A percentile compares a stretch with the other conserved stretches of the same genome.
Evolutionary conservation across 2,329 filamentous ascomycete species (phyloP).

Genomic region (Epicoccum nigrum): DNA sequence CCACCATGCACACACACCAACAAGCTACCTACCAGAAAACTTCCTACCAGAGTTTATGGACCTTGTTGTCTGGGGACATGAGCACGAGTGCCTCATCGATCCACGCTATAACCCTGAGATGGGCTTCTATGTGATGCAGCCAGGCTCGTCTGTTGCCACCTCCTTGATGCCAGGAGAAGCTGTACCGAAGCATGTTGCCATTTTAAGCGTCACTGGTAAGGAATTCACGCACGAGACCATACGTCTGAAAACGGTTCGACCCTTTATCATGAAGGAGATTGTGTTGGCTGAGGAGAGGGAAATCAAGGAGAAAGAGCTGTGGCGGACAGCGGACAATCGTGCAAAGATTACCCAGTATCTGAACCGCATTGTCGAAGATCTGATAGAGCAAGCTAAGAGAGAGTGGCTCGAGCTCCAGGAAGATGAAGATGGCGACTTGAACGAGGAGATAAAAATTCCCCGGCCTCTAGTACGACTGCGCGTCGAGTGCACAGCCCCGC

Average conservation of each 20-base stretch:
- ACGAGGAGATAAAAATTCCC: conserved; percentile 67
- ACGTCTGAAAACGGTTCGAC: conserved; percentile 84
- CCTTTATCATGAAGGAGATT: conserved; percentile 87
- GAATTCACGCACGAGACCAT: conserved; percentile 82
- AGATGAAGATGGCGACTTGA: conserved; percentile 54
- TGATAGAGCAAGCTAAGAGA: conserved; percentile 82
- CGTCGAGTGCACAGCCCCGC: conserved; percentile 85
- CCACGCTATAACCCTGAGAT: conserved; percentile 83
- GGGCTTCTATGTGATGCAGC: conserved; percentile 95
- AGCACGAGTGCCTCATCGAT: conserved; percentile 93
- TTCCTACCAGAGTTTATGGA: conserved; percentile 92
- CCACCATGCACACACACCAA: conserved; percentile 88
- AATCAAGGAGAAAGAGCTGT: conserved; percentile 77
- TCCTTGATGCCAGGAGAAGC: conserved; percentile 90
- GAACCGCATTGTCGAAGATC: conserved; percentile 77
- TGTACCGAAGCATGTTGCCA: conserved; percentile 86
- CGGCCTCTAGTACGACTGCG: conserved; percentile 86
- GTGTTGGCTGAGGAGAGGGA: conserved; percentile 74
- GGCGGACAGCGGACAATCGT: conserved; percentile 82
- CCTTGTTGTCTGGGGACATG: conserved; percentile 94
- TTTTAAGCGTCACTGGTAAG: conserved; percentile 81
- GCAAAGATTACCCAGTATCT: conserved; percentile 79
- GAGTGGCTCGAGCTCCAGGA: conserved; percentile 81
- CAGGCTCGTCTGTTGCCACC: conserved; percentile 93
- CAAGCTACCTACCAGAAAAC: conserved; percentile 91